phyloP scores from a whole-genome alignment of 129 eudicot genomes.

The Chrysanthemum lavandulifolium region DNA sequence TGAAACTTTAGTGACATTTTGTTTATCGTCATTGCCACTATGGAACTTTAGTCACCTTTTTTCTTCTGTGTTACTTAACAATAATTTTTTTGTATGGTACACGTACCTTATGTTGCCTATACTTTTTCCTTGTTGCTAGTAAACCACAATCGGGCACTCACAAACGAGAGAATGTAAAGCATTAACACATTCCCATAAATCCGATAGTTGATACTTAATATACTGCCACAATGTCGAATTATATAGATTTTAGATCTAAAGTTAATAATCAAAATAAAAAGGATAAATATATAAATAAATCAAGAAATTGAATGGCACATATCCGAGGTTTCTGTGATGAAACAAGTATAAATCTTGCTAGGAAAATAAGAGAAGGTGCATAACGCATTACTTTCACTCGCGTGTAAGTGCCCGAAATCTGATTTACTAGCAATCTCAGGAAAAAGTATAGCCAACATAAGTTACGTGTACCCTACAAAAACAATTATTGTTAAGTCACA shows the following conservation, averaged over 20 bases:
- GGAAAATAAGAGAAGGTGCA: constrained; percentile 73
- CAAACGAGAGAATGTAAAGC: too few relatives aligned
- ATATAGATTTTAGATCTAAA: constrained; percentile 30
- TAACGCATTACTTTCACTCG: constrained; percentile 25
- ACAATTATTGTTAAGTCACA: not conserved
- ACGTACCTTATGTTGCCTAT: too few relatives aligned
- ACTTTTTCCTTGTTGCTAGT: too few relatives aligned
- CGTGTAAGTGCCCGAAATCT: too few relatives aligned
- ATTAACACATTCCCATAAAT: constrained; percentile 46
- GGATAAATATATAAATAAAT: not conserved
- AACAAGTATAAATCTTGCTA: constrained; percentile 61
- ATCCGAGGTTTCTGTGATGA: constrained; percentile 79
- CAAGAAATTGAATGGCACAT: constrained; percentile 13
- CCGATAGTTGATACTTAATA: constrained; percentile 67
- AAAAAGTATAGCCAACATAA: too few relatives aligned
- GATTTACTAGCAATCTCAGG: too few relatives aligned
- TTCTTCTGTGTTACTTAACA: not conserved
- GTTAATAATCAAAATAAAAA: not conserved
- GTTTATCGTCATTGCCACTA: too few relatives aligned
- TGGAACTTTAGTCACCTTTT: not conserved
- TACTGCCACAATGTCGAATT: constrained; percentile 67
- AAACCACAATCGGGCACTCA: too few relatives aligned
- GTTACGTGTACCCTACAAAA: too few relatives aligned
- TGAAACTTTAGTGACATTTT: too few relatives aligned
- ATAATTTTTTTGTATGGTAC: too few relatives aligned